Base-by-base conservation (phyloP, 2,329 filamentous ascomycete genomes). In the Paecilomyces fulvus region DNA sequence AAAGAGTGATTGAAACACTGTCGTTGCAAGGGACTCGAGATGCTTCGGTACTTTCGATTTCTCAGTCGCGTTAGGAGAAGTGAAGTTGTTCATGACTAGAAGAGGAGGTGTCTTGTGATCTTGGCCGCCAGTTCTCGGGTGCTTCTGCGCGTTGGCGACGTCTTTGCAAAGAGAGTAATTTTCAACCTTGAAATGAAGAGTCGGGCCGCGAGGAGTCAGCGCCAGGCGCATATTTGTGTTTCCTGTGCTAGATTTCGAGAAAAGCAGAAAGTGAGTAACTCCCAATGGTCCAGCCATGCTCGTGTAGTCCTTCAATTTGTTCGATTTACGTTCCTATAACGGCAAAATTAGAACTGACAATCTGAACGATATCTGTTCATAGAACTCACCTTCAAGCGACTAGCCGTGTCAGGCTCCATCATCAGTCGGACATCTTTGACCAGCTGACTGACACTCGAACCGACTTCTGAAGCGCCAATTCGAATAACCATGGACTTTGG, bases 401-500 rank as follows among this genome's bases (percentile, higher is more conserved):
- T 87, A 3, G 94, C 94, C 3, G 94, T 99, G 55, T 91, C 89
- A 0, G 94, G 94, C 74, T 97, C 91, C 91, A 99, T 95, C 77
- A 97, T 92, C 55, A 82, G 81, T 65, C 94, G 86, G 58, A 97
- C 89, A 76, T 99, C 94, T 64, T 88, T 86, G 21, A 92, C 92
- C 64, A 99, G 79, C 75, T 97, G 92, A 71, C 87, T 92, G 65
- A 99, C 83, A 71, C 89, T 95, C 58, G 90, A 84, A 57, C 94
- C 94, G 54, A 99, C 90, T 70, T 96, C 90, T 66, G 91, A 89
- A 65, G 92, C 92, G 65, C 94, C 94, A 67, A 96, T 92, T 64
- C 94, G 89, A 73, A 99, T 96, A 57, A 99, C 92, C 92, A 99
- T 96, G 71, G 88, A 95, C 80, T 96, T 96, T 31, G 94, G 94